Conservation (phyloP, 352 stramenopile species). For the Phytophthora tentaculata region DNA sequence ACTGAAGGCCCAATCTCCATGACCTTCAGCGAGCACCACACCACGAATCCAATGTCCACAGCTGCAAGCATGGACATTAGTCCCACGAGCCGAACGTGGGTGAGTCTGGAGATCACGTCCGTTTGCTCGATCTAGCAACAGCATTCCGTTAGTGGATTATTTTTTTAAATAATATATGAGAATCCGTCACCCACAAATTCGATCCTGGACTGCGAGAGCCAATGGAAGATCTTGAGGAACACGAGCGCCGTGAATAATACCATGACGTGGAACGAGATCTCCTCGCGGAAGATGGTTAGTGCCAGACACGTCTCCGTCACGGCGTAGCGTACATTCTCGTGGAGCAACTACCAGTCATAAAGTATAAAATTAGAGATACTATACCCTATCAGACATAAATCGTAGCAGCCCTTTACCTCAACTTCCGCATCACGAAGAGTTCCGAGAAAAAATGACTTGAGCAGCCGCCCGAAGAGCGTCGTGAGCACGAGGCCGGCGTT, state of each 20-base stretch:
- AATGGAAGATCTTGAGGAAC: slow-evolving; percentile 96
- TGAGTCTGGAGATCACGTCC: slow-evolving; percentile 75
- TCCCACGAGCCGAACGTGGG: slow-evolving; percentile 88
- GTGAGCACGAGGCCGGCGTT: slow-evolving; percentile 94
- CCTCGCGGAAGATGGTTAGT: slow-evolving; percentile 98
- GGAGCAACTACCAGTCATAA: slow-evolving; percentile 77
- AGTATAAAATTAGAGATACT: slow-evolving; percentile 8
- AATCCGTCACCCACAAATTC: slow-evolving; percentile 67
- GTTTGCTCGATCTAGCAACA: slow-evolving; percentile 84
- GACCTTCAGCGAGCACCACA: slow-evolving; percentile 85
- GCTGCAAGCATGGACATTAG: slow-evolving; percentile 88
- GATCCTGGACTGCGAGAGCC: slow-evolving; percentile 90
- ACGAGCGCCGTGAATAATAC: slow-evolving; percentile 96
- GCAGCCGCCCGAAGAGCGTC: slow-evolving; percentile 79
- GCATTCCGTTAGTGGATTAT: slow-evolving; percentile 3
- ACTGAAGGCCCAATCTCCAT: slow-evolving; percentile 90
- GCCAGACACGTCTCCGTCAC: slow-evolving; percentile 99
- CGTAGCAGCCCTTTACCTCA: slow-evolving; percentile 48
- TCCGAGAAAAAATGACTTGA: slow-evolving; percentile 90
- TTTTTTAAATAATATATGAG: slow-evolving; percentile 19
- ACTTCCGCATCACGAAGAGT: slow-evolving; percentile 84
- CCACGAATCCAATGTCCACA: slow-evolving; percentile 90
- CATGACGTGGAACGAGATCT: slow-evolving; percentile 96
- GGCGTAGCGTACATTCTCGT: slow-evolving; percentile 97
- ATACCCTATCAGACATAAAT: slow-evolving; percentile 10